Conservation (phyloP, 164 flowering plant species). For the Vitis rotundifolia region DNA sequence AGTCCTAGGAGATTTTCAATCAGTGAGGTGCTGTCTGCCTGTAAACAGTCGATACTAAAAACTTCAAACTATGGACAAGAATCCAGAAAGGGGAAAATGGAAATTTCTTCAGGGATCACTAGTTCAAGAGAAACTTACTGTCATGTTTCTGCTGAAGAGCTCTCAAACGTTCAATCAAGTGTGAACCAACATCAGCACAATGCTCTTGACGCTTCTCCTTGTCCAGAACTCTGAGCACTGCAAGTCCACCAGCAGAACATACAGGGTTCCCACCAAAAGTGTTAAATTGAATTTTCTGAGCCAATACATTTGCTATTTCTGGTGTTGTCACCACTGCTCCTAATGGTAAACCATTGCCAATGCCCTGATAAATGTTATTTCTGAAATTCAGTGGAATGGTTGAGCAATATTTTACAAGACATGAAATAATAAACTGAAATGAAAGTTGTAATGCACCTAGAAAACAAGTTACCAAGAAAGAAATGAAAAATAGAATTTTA, state of each 20-base stretch:
- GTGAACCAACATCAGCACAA: slow-evolving; percentile 85
- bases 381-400: slow-evolving; percentile 10
- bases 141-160: slow-evolving; percentile 78
- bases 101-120: not conserved
- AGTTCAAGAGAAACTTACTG: slow-evolving; percentile 43
- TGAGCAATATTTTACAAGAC: not conserved
- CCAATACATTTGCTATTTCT: slow-evolving; percentile 84
- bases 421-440: not conserved
- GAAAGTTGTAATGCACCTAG: not conserved
- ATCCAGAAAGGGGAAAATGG: not conserved
- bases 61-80: not conserved
- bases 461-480: not conserved
- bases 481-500: not conserved
- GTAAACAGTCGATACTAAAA: no score
- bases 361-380: slow-evolving; percentile 60
- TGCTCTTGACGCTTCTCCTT: slow-evolving; percentile 90
- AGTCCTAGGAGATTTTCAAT: no score
- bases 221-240: slow-evolving; percentile 87
- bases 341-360: slow-evolving; percentile 94
- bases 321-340: slow-evolving; percentile 99
- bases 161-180: slow-evolving; percentile 69
- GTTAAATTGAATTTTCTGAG: slow-evolving; percentile 90
- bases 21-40: no score
- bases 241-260: slow-evolving; percentile 94
- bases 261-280: slow-evolving; percentile 99